These are phyloP conservation scores for Bauhinia variegata DNA, from an alignment of 306 rosid genomes.

Conservation along the genomic window DNA sequence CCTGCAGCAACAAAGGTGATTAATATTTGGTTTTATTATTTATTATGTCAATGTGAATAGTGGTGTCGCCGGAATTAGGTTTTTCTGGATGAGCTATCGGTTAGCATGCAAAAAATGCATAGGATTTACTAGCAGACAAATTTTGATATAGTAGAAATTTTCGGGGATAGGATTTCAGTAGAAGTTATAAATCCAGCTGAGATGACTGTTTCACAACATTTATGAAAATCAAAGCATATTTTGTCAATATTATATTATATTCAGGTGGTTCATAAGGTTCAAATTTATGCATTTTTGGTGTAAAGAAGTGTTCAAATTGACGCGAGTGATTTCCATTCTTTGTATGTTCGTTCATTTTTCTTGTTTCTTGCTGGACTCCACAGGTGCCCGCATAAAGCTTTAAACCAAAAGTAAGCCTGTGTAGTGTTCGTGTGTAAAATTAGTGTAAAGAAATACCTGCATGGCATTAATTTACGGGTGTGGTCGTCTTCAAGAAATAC, in stretches of 20 bases:
- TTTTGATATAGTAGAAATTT: conserved; percentile 19
- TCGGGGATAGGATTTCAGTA: conserved; percentile 16
- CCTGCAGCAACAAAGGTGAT: neutral
- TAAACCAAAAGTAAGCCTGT: neutral
- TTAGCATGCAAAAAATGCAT: conserved; percentile 38
- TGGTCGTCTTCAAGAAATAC: too few relatives aligned
- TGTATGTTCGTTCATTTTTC: neutral
- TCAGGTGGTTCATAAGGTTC: neutral
- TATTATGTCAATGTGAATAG: too few relatives aligned
- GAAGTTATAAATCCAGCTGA: conserved; percentile 20
- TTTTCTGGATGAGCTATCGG: conserved; percentile 23
- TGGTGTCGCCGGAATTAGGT: conserved; percentile 7
- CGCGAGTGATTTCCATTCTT: neutral
- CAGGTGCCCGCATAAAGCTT: neutral
- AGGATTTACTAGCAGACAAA: conserved; percentile 36
- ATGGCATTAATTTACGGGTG: too few relatives aligned
- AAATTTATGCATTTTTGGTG: neutral
- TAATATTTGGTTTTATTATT: conserved; percentile 4
- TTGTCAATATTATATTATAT: neutral
- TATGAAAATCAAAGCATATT: neutral
- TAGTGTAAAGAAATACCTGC: too few relatives aligned
- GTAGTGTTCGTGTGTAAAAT: too few relatives aligned
- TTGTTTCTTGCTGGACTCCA: neutral
- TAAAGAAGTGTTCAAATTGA: too few relatives aligned
- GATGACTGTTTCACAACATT: neutral